Base-by-base conservation (phyloP, 2,329 filamentous ascomycete species). In the Trichoderma afroharzianum region DNA sequence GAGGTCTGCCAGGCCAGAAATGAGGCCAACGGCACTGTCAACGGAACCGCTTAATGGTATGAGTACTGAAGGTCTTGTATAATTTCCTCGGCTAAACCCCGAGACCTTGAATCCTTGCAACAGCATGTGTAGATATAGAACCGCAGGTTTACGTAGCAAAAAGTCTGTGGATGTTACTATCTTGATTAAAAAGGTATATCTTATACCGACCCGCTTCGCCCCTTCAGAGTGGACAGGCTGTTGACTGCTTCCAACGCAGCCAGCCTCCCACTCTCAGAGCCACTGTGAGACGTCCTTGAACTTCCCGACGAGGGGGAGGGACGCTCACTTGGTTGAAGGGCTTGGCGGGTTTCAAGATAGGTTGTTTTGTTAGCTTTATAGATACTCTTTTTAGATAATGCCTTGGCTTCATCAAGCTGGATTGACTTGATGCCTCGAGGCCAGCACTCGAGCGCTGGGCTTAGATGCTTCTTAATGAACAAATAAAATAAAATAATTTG, bases 21-120 rank as follows among this genome's bases (percentile, higher is more conserved):
- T 18, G 21, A 26, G 24, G 33, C 33, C 15, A 53, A 63, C 11
- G 57, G 57, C 26, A 21, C 61, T 30, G 67, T 43, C 26, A 63
- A 70, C 26, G 67, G 67, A 26, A 68, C 64, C 24, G 64, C 59
- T 63, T 63, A 36, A 43, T 39, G 59, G 59, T 5, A 28, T 63
- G 36, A 63, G 59, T 28, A 43, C 24, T 28, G 21, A 18, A 63
- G 24, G 36, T 43, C 59, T 26, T 24, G 59, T 18, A 28, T 43
- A 33, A 63, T 43, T 28, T n/a, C 15, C 59, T 59, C 36, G 33
- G 33, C 21, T 43, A 18, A 24, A 43, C 36, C 59, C 59, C 33
- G 59, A 47, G 59, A 36, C 33, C 21, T 39, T 43, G 33, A 63
- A 43, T 43, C 14, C 59, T 63, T 28, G 36, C 59, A n/a, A 28